Evolutionary conservation across 1,284 basidiomycete species (phyloP).

Genomic region (Tylopilus sp.): DNA sequence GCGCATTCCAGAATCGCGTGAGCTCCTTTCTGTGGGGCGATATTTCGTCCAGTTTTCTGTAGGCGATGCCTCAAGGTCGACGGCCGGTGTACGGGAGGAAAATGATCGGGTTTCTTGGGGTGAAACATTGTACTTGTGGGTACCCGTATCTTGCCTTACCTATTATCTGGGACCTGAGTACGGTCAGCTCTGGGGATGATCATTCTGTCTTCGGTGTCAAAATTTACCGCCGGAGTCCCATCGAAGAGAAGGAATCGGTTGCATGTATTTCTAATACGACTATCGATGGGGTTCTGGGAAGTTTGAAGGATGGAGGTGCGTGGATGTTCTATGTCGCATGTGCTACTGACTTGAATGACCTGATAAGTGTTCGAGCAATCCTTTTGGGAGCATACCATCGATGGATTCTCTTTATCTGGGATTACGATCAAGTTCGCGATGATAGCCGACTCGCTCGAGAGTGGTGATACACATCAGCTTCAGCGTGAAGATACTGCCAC

Average conservation of each 20-base stretch:
- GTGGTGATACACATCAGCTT: too few species aligned
- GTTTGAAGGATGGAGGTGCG: conserved; percentile 7
- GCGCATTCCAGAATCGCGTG: neutral
- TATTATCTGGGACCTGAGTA: neutral
- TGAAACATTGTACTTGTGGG: neutral
- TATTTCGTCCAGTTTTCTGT: conserved; percentile 5
- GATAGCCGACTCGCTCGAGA: too few species aligned
- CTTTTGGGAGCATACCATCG: neutral
- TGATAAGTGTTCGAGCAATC: conserved; percentile 7
- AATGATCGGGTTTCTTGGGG: neutral
- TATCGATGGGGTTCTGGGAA: neutral
- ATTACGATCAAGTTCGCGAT: neutral
- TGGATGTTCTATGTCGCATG: neutral
- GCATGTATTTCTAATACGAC: conserved; percentile 3
- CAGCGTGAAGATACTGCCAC: too few species aligned
- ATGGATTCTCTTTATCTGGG: neutral
- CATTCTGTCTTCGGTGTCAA: neutral
- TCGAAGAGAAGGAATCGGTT: neutral
- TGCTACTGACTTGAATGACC: neutral
- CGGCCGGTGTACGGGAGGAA: neutral
- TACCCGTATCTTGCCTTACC: neutral
- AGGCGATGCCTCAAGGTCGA: neutral
- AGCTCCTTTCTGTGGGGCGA: neutral
- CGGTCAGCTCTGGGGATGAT: conserved; percentile 10
- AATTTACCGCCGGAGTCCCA: conserved; percentile 1